These are phyloP conservation scores for Arctium minus DNA, from an alignment of 129 eudicot species.

Conservation along the genomic window DNA sequence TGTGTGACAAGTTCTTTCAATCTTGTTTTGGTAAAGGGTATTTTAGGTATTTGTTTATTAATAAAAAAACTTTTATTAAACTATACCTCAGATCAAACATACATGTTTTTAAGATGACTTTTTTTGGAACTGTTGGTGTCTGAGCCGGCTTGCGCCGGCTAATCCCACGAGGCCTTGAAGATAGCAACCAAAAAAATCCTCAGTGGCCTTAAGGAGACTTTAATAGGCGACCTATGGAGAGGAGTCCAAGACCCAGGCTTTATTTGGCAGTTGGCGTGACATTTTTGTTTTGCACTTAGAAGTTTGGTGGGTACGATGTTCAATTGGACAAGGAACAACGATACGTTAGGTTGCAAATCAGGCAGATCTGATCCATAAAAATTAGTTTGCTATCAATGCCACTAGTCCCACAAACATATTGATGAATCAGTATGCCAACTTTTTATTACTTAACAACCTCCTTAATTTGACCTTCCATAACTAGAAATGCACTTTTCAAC, in stretches of 20 bases:
- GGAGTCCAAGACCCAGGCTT: background rate
- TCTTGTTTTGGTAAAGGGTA: background rate
- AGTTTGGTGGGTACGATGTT: background rate
- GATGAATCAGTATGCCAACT: background rate
- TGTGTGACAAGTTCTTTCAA: background rate
- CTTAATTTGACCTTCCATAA: background rate
- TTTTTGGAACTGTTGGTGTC: background rate
- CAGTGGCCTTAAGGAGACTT: background rate
- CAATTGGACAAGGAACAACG: slow-evolving; percentile 7
- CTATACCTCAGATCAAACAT: no score
- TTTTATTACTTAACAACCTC: background rate
- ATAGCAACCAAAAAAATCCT: background rate
- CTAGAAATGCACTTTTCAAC: background rate
- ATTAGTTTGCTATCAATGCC: background rate
- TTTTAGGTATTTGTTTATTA: background rate
- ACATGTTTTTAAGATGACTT: background rate
- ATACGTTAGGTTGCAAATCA: slow-evolving; percentile 5
- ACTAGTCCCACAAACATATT: slow-evolving; percentile 8
- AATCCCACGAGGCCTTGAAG: background rate
- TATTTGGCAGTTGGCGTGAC: background rate
- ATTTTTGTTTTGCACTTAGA: background rate
- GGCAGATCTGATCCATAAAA: background rate
- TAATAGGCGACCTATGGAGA: background rate
- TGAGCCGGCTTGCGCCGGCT: background rate
- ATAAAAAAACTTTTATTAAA: no score